Base-by-base conservation (phyloP, 2,329 filamentous ascomycete species). In the Huntiella abstrusa region DNA sequence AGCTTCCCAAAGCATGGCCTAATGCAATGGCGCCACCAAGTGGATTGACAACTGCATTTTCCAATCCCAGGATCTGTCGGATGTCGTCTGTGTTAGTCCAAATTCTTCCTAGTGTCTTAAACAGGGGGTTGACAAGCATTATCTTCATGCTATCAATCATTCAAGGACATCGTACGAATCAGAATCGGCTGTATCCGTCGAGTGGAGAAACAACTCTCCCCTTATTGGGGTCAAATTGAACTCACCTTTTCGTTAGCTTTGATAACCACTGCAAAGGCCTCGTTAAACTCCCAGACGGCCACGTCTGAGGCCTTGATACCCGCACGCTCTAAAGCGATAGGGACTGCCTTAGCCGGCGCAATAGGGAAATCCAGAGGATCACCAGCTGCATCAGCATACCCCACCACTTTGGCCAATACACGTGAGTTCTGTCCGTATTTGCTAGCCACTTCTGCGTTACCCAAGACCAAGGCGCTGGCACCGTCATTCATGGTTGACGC, bases 281-380 rank as follows among this genome's bases (percentile, higher is more conserved):
- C 91, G 62, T 98, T 98, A 63, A 98, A 94, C 61, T 96, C 91
- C 88, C 91, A 96, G 16, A 95, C 67, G 4, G 88, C 79, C 40
- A 98, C 85, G 61, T 96, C 83, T 41, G 92, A 81, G 63, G 87
- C 85, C 53, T 76, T 84, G 54, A 98, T 87, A 8, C 88, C 87
- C 1, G 91, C 91, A 48, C 87, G 74, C 62, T 86, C 74, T 43
- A 98, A 70, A 8, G 87, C 87, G 55, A 95, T 76, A 3, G 88
- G 86, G 0, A 96, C 88, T 4, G 88, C 88, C 62, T 92, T 87
- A 35, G 91, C 73, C 1, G 91, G 91, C 1, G 91, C 91, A 39
- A 95, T 69, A 11, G 91, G 87, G 67, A 98, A 98, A 63, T 98
- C 88, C 33, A 96, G 80, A 0, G 91, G 73, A 53, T 93, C 85